phyloP scores from a whole-genome alignment of 495 filamentous ascomycete genomes.

The Talaromyces liani region DNA sequence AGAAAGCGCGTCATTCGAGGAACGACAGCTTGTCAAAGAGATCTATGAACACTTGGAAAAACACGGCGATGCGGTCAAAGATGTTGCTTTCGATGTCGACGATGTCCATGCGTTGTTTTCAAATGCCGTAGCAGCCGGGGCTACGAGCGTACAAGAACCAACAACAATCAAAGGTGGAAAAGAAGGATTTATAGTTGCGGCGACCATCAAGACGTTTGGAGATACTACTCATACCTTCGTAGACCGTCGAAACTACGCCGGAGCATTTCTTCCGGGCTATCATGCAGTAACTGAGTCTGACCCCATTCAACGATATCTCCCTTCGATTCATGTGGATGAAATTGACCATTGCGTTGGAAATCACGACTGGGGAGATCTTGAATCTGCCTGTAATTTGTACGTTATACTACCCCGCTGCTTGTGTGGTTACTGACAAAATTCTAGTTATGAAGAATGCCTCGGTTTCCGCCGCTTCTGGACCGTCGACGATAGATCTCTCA shows the following conservation, averaged over 20 bases:
- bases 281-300: background rate
- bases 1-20: background rate
- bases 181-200: background rate
- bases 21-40: background rate
- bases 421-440: background rate
- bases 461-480: background rate
- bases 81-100: background rate
- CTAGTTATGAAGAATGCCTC: background rate
- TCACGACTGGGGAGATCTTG: background rate
- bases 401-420: background rate
- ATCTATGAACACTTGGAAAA: background rate
- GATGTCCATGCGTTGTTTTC: background rate
- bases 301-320: background rate
- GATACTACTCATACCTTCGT: background rate
- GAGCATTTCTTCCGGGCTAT: background rate
- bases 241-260: background rate
- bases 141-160: background rate
- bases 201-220: background rate
- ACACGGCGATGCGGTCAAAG: background rate
- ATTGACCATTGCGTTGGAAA: background rate
- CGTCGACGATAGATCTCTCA: background rate
- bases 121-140: background rate
- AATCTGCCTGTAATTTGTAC: background rate
- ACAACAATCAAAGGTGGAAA: background rate
- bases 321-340: background rate